Conservation (phyloP, 768 basidiomycete genomes). For the Nidularia sp. region DNA sequence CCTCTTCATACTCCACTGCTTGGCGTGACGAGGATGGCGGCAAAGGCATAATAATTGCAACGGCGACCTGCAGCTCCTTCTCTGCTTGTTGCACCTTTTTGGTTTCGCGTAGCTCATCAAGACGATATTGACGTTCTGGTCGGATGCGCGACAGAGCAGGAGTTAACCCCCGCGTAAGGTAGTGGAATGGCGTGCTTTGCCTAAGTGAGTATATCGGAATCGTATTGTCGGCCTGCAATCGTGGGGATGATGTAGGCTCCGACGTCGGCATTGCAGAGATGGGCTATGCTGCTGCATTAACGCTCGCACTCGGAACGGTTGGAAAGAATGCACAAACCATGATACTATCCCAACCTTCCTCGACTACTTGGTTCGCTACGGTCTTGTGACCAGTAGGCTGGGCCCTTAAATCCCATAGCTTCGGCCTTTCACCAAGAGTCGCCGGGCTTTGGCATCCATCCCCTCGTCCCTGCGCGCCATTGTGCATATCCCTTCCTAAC, state of each 20-base stretch:
- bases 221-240: too few species aligned
- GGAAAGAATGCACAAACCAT: slow-evolving; percentile 27
- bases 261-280: background rate
- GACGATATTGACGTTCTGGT: background rate
- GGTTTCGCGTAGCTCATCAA: background rate
- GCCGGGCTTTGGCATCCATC: background rate
- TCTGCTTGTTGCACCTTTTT: background rate
- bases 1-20: slow-evolving; percentile 5
- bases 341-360: slow-evolving; percentile 31
- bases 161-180: too few species aligned
- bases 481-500: slow-evolving; percentile 4
- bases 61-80: slow-evolving; percentile 1
- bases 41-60: slow-evolving; percentile 3
- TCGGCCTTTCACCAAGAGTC: slow-evolving; percentile 26
- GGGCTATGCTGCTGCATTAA: slow-evolving; percentile 3
- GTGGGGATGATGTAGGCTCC: background rate
- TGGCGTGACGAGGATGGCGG: background rate
- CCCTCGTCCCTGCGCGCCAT: background rate
- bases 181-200: too few species aligned
- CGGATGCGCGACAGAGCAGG: too few species aligned
- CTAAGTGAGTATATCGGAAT: too few species aligned
- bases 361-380: background rate
- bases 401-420: slow-evolving; percentile 42
- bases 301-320: slow-evolving; percentile 3
- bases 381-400: slow-evolving; percentile 8